Conservation (phyloP, 108 stramenopile genomes). For the Schizochytrium sp. region DNA sequence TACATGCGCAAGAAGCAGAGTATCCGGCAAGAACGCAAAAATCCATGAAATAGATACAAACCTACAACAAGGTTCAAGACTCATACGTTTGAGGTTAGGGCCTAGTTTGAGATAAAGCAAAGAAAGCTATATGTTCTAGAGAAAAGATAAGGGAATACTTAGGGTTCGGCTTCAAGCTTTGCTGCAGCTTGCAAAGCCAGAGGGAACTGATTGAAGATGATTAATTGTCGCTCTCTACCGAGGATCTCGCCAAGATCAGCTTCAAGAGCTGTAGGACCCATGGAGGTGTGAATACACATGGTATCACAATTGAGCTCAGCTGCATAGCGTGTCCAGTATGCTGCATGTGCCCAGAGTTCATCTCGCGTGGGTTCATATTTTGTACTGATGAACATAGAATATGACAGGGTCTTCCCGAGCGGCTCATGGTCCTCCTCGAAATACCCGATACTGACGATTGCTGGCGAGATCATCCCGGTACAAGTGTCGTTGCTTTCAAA, state of each 20-base stretch:
- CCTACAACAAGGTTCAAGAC: too few species aligned
- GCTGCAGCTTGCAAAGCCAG: background rate
- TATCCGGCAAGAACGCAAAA: too few species aligned
- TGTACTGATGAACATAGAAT: background rate
- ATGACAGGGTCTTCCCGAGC: background rate
- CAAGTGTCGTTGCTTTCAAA: background rate
- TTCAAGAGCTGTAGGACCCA: background rate
- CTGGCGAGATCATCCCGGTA: background rate
- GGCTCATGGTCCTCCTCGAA: background rate
- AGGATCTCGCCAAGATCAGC: background rate
- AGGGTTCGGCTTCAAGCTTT: too few species aligned
- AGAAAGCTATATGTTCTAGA: too few species aligned
- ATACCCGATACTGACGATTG: slow-evolving; percentile 6
- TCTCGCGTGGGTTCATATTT: background rate
- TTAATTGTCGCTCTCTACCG: background rate
- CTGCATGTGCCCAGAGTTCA: background rate
- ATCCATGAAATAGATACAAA: too few species aligned
- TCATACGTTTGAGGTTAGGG: too few species aligned
- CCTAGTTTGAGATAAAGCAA: too few species aligned
- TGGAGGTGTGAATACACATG: background rate
- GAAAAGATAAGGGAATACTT: too few species aligned
- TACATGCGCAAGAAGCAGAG: too few species aligned
- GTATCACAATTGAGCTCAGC: background rate
- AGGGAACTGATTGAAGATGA: background rate
- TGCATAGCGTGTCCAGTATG: background rate